Evolutionary conservation across 495 filamentous ascomycete genomes (phyloP), one percentile per base, ranked within the genome.

Genomic region (Melanomma pulvis-pyrius): DNA sequence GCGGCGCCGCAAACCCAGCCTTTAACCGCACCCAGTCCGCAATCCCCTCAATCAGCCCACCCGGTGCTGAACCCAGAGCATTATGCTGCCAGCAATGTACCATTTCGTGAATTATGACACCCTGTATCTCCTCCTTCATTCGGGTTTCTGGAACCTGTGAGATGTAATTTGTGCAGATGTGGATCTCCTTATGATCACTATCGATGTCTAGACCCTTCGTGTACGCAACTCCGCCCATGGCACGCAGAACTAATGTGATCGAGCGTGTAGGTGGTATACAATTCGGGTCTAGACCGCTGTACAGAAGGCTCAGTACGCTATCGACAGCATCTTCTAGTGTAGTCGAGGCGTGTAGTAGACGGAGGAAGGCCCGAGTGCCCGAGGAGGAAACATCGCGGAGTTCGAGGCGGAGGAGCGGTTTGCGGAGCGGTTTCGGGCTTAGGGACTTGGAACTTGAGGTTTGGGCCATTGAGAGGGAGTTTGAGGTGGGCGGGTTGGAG

Each of bases 51-150:
- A 96, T 88, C 64, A 98, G 69, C 0, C 94, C 94, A 15, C 87
- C 87, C 0, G 93, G 93, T 17, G 82, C 83, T 3, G 79, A 81
- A 0, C 83, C 84, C 1, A 77, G 79, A 0, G 82, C 89, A 57
- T 90, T 86, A 77, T 90, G 91, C 74, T 98, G 94, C 78, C 90
- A 96, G 79, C 93, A 97, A 74, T 98, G 94, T 12, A 98, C 94
- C 66, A 97, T 88, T 78, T 98, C 94, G 75, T 98, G 94, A 0
- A 87, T 86, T 9, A 98, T 71, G 1, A 98, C 92, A 41, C 94
- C 94, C 12, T 82, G 77, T 61, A 98, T 86, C 78, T 98, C 94
- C 32, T 83, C 70, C 11, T 74, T 66, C 22, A 70, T 64, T 15
- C 78, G 74, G 41, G 77, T 72, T 1, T 76, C 61, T 1, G 75